phyloP scores from a whole-genome alignment of 2,329 filamentous ascomycete species.

The Trichoderma sp. region DNA sequence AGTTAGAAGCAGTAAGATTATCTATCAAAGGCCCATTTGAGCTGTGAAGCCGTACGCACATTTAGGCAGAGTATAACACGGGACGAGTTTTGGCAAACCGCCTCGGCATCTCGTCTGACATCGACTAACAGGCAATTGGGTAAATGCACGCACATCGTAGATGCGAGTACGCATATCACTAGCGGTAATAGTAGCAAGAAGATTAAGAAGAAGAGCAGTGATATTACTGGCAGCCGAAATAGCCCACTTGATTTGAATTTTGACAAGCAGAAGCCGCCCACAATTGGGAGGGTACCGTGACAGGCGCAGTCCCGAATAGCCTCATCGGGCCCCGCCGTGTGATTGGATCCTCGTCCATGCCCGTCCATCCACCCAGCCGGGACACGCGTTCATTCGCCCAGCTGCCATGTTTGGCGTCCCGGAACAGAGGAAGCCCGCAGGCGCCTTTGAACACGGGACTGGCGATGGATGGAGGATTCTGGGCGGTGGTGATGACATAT shows the following conservation, averaged over 20 bases:
- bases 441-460: constrained; percentile 16
- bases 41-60: not conserved
- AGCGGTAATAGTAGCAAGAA: not conserved
- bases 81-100: not conserved
- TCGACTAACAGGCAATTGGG: not conserved
- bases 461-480: not conserved
- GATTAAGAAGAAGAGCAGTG: not conserved
- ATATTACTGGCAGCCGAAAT: not conserved
- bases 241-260: not conserved
- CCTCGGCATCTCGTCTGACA: not conserved
- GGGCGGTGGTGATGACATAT: not conserved
- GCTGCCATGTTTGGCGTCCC: not conserved
- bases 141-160: not conserved
- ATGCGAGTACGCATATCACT: not conserved
- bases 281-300: constrained; percentile 23
- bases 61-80: not conserved
- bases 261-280: not conserved
- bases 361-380: constrained; percentile 12
- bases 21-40: not conserved
- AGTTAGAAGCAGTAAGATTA: not conserved
- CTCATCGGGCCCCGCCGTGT: constrained; percentile 10
- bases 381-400: constrained; percentile 25
- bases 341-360: constrained; percentile 14
- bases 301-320: constrained; percentile 16
- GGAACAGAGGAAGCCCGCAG: constrained; percentile 6